phyloP scores from a whole-genome alignment of 2,329 filamentous ascomycete species.

The Cucurbitaria berberidis region DNA sequence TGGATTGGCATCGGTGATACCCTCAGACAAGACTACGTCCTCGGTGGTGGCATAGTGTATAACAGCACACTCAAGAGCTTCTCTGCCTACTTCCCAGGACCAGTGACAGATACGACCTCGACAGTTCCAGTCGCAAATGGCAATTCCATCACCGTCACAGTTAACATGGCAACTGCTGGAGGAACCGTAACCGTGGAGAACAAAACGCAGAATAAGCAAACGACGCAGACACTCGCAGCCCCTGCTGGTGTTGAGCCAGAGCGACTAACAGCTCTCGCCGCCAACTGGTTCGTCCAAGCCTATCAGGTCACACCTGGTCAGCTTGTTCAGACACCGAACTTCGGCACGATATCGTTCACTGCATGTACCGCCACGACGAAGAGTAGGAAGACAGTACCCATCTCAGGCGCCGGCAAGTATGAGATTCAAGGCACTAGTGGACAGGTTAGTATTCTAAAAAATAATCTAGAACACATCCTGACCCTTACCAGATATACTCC shows the following conservation, averaged over 20 bases:
- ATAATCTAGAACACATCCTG: not conserved
- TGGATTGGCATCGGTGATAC: conserved; percentile 35
- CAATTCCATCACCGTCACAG: conserved; percentile 27
- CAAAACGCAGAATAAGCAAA: conserved; percentile 28
- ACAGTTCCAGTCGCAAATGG: conserved; percentile 25
- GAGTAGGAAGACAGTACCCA: conserved; percentile 21
- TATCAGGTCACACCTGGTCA: conserved; percentile 30
- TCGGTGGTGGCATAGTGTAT: conserved; percentile 30
- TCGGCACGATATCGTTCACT: conserved; percentile 28
- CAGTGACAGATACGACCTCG: conserved; percentile 23
- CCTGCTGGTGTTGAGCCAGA: conserved; percentile 18
- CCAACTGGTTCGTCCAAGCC: conserved; percentile 35
- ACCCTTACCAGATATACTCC: conserved; percentile 25
- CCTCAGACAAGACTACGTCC: conserved; percentile 26
- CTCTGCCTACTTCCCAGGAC: conserved; percentile 27
- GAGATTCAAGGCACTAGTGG: conserved; percentile 36
- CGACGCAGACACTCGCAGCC: conserved; percentile 21
- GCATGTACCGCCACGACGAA: conserved; percentile 23
- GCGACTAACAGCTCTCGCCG: conserved; percentile 22
- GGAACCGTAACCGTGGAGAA: conserved; percentile 34
- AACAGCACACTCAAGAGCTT: conserved; percentile 27
- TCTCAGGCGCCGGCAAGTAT: conserved; percentile 26
- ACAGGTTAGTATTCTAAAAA: conserved; percentile 15
- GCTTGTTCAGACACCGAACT: conserved; percentile 27
- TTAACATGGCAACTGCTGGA: conserved; percentile 15